Percentiles rank a stretch among this genome's conserved stretches.
phyloP scores from a whole-genome alignment of 768 basidiomycete species.

The Russula ochroleuca region DNA sequence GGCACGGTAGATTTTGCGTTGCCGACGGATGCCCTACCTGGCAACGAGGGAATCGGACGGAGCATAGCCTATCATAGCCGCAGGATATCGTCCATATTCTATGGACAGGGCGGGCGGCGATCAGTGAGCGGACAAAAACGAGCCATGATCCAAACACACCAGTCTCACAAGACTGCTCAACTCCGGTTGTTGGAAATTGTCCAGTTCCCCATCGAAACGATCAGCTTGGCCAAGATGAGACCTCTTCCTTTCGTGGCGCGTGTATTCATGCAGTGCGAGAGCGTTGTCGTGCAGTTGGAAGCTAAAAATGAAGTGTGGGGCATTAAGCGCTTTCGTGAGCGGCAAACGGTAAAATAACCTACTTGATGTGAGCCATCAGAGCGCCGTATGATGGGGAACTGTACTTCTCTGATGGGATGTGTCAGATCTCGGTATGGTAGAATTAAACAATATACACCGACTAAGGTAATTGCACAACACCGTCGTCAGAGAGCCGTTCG shows the following conservation, averaged over 20 bases:
- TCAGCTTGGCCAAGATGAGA: not conserved
- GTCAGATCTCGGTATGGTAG: not conserved
- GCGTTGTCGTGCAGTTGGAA: conserved; percentile 16
- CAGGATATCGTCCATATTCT: conserved; percentile 13
- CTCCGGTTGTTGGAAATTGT: conserved; percentile 19
- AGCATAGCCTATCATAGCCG: not conserved
- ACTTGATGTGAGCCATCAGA: conserved; percentile 25
- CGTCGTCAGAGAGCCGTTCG: conserved; percentile 29
- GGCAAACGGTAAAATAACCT: not conserved
- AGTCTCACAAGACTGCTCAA: conserved; percentile 21
- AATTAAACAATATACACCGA: not conserved
- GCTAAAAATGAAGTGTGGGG: not conserved
- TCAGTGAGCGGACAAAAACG: not conserved
- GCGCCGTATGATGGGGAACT: conserved; percentile 8
- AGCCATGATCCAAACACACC: conserved; percentile 2
- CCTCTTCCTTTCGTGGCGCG: conserved; percentile 13
- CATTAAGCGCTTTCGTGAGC: not conserved
- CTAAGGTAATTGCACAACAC: conserved; percentile 24
- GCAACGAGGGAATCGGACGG: not conserved
- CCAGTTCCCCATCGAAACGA: conserved; percentile 19
- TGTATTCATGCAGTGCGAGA: conserved; percentile 8
- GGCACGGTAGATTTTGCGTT: not conserved
- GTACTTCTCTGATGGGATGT: conserved; percentile 4
- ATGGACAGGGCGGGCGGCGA: not conserved
- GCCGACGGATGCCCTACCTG: not conserved